Evolutionary conservation across 2,329 filamentous ascomycete genomes (phyloP).

Genomic region (Stachybotrys echinatus): DNA sequence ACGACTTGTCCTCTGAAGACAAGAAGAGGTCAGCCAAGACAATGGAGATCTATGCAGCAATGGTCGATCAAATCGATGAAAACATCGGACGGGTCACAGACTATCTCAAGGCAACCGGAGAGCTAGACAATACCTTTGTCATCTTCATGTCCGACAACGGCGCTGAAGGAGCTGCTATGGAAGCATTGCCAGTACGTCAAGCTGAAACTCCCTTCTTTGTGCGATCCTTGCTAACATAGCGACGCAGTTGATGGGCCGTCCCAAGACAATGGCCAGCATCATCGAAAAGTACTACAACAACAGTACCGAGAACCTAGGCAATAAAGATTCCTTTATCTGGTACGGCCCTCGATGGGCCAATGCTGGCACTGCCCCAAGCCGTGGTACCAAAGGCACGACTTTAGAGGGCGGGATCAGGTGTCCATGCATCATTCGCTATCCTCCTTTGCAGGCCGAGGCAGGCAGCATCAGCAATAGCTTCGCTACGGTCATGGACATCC

Average conservation of each 20-base stretch:
- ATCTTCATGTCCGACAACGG: constrained; percentile 51
- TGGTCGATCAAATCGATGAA: constrained; percentile 47
- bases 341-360: constrained; percentile 51
- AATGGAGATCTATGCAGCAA: constrained; percentile 43
- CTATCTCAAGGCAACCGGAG: constrained; percentile 38
- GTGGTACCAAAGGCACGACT: constrained; percentile 28
- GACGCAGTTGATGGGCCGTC: constrained; percentile 23
- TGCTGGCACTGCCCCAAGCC: constrained; percentile 21
- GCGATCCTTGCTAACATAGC: background rate
- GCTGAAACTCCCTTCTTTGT: background rate
- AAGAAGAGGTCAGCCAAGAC: background rate
- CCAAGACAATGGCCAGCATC: constrained; percentile 8
- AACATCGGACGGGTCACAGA: constrained; percentile 45
- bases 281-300: constrained; percentile 51
- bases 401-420: constrained; percentile 47
- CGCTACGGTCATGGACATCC: constrained; percentile 43
- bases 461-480: constrained; percentile 21
- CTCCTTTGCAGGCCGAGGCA: constrained; percentile 27
- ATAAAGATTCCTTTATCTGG: constrained; percentile 51
- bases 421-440: constrained; percentile 42
- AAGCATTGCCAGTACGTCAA: constrained; percentile 46
- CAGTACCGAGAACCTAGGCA: constrained; percentile 48
- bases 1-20: constrained; percentile 5
- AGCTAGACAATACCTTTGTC: constrained; percentile 49
- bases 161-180: constrained; percentile 48